A percentile compares a stretch with the other conserved stretches of the same genome.
Conservation (phyloP, 192 early-diverging fungal species). For the Backusella parvicylindrica region DNA sequence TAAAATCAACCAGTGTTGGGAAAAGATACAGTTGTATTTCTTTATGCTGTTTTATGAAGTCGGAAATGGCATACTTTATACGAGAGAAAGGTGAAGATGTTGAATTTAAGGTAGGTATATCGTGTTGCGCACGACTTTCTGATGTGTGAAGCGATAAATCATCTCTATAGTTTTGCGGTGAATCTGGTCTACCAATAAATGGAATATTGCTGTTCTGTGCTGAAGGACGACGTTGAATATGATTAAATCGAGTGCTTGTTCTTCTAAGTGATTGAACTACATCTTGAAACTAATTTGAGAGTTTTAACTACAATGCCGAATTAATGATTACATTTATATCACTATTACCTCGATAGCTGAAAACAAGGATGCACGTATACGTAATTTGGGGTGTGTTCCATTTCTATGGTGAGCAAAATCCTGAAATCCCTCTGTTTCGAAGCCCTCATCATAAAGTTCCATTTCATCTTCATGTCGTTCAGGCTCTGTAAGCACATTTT, state of each 20-base stretch:
- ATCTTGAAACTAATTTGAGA: slow-evolving; percentile 31
- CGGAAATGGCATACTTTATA: neutral
- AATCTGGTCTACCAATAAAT: neutral
- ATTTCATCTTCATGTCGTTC: slow-evolving; percentile 26
- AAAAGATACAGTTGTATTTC: slow-evolving; percentile 25
- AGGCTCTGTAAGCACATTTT: neutral
- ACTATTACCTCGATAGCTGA: slow-evolving; percentile 50
- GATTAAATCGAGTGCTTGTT: slow-evolving; percentile 13
- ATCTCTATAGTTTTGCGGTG: neutral
- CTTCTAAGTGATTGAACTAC: slow-evolving; percentile 34
- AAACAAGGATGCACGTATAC: slow-evolving; percentile 49
- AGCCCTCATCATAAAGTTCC: slow-evolving; percentile 34
- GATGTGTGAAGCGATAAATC: neutral
- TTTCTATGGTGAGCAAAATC: slow-evolving; percentile 12
- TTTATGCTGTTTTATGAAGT: neutral
- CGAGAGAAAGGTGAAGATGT: neutral
- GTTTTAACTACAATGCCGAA: neutral
- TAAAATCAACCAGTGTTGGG: slow-evolving; percentile 54
- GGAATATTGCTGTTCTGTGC: neutral
- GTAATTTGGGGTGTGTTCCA: slow-evolving; percentile 14
- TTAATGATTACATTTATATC: neutral
- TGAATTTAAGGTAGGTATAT: neutral
- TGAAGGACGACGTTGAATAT: neutral
- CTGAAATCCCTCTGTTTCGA: slow-evolving; percentile 27
- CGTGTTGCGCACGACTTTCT: neutral